A percentile compares a stretch with the other conserved stretches of the same genome.
These are phyloP conservation scores for Coemansia sp. DNA, from an alignment of 192 early-diverging fungal species.

Conservation along the genomic window DNA sequence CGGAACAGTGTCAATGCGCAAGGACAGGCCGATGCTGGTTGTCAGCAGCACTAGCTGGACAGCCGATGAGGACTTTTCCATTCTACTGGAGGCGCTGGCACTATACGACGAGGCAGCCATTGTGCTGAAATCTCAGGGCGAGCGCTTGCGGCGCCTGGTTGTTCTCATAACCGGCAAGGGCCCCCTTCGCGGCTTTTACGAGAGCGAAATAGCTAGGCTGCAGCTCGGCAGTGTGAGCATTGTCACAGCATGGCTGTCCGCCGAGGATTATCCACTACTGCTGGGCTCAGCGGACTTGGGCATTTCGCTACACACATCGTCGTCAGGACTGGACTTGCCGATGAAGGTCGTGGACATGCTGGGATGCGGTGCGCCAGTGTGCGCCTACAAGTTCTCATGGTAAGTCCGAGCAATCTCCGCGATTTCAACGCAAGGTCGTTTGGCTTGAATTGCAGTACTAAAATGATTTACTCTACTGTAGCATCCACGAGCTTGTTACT, in stretches of 20 bases:
- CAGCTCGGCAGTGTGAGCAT: conserved; percentile 61
- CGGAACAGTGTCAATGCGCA: conserved; percentile 32
- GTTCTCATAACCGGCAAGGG: conserved; percentile 95
- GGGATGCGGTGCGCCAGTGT: conserved; percentile 91
- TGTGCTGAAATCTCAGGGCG: conserved; percentile 10
- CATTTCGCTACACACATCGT: conserved; percentile 90
- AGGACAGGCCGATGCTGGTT: conserved; percentile 73
- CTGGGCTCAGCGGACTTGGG: conserved; percentile 95
- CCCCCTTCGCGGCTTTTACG: conserved; percentile 73
- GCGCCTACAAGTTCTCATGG: conserved; percentile 70
- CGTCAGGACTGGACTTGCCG: conserved; percentile 93
- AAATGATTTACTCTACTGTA: conserved; percentile 22
- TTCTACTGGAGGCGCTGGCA: conserved; percentile 71
- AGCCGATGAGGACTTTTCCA: conserved; percentile 91
- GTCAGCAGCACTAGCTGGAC: conserved; percentile 95
- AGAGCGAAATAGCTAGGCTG: conserved; percentile 63
- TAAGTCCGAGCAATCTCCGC: conserved; percentile 19
- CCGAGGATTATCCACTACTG: conserved; percentile 83
- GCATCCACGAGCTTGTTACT: conserved; percentile 68
- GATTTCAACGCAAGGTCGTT: not conserved
- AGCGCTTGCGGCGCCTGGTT: conserved; percentile 60
- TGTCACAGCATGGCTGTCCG: conserved; percentile 78
- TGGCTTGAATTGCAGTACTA: not conserved
- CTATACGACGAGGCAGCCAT: conserved; percentile 55
- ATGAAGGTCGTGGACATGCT: conserved; percentile 99